A percentile compares a stretch with the other conserved stretches of the same genome.
phyloP scores from a whole-genome alignment of 345 rosid genomes.

The Pugionium cornutum region DNA sequence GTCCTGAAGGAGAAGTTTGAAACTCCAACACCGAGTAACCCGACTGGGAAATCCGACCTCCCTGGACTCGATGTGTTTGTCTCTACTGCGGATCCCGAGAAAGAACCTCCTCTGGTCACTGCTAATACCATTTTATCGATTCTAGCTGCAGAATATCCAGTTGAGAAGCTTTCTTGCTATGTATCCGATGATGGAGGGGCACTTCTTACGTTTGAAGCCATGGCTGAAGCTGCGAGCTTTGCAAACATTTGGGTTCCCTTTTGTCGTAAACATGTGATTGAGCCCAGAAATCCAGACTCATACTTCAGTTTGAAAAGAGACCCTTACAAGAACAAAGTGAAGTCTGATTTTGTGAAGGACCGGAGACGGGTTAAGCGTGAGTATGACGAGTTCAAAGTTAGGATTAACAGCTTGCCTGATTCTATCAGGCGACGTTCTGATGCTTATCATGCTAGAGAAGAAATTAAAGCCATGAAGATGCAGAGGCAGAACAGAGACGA shows the following conservation, averaged over 20 bases:
- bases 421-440: slow-evolving; percentile 97
- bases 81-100: slow-evolving; percentile 98
- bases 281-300: slow-evolving; percentile 96
- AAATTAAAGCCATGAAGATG: slow-evolving; percentile 92
- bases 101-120: slow-evolving; percentile 98
- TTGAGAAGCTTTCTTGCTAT: slow-evolving; percentile 96
- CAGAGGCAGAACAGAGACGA: slow-evolving; percentile 82
- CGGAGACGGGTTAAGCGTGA: slow-evolving; percentile 93
- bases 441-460: slow-evolving; percentile 95
- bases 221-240: slow-evolving; percentile 99
- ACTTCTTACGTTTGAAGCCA: slow-evolving; percentile 94
- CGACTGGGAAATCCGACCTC: slow-evolving; percentile 93
- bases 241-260: slow-evolving; percentile 95
- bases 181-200: slow-evolving; percentile 99
- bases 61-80: slow-evolving; percentile 92
- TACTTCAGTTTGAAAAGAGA: slow-evolving; percentile 89
- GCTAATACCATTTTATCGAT: slow-evolving; percentile 94
- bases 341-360: slow-evolving; percentile 86
- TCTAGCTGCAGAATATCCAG: slow-evolving; percentile 88
- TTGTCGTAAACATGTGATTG: slow-evolving; percentile 87
- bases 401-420: slow-evolving; percentile 86
- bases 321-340: slow-evolving; percentile 95
- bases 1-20: slow-evolving; percentile 95
- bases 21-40: slow-evolving; percentile 63
- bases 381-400: slow-evolving; percentile 96